Base-by-base conservation (phyloP, 2,329 filamentous ascomycete genomes). In the Hypoxylon sp. region DNA sequence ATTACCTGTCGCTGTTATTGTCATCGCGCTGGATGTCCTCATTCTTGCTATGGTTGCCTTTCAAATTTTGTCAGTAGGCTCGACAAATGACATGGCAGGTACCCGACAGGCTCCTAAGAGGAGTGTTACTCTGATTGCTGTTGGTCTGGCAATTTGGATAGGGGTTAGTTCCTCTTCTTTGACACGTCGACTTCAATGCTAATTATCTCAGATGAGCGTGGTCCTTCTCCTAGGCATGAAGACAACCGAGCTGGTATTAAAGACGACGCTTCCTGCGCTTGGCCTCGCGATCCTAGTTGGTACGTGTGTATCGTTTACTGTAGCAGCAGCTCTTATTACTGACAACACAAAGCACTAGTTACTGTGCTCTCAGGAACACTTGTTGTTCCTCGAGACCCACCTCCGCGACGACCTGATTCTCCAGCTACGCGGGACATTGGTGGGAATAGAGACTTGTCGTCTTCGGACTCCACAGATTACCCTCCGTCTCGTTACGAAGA, bases 141-240 rank as follows among this genome's bases (percentile, higher is more conserved):
- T 80, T 50, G 85, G 82, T 13, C 77, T 88, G 62, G 81, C 79
- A n/a, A 74, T 87, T 33, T 89, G 87, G 87, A 85, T 83, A 57
- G 85, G 79, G 72, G 86, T 88, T 74, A 76, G 85, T 84, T 30
- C 7, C 27, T 20, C 37, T 69, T 22, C 31, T 27, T 6, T 40
- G 17, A 20, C 40, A 72, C 54, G 72, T 71, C 62, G 22, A 10
- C 35, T 60, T 17, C 25, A 13, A 61, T 69, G 66, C 69, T 72
- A 49, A 70, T 49, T 54, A 11, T 67, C 33, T 30, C 59, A 88
- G 85, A 81, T 82, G 65, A 89, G 87, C 72, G 80, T 84, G 6
- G 80, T 83, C 7, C 80, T 88, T 77, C 79, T 86, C 55, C 75
- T 89, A 6, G 87, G 86, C 35, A 79, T 85, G 48, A 72, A 70